Evolutionary conservation across 345 rosid genomes (phyloP).

Genomic region (Hibiscus tridactylites): DNA sequence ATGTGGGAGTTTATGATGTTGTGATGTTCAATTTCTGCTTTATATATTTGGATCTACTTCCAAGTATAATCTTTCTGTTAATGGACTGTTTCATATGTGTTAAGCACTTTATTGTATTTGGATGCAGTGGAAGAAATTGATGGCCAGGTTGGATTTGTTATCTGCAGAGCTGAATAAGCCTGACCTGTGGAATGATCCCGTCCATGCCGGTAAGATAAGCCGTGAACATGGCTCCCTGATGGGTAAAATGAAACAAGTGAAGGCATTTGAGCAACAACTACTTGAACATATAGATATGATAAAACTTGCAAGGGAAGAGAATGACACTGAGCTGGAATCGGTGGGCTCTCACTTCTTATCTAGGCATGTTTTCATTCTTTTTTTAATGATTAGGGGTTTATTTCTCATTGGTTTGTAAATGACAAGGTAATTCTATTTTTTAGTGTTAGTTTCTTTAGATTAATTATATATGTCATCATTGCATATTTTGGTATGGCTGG

Average conservation of each 20-base stretch:
- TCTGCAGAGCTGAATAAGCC: slow-evolving; percentile 62
- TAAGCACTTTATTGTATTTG: slow-evolving; percentile 10
- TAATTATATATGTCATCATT: neutral
- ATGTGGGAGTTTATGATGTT: neutral
- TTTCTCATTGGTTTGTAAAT: neutral
- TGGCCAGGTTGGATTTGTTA: slow-evolving; percentile 53
- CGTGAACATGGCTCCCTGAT: slow-evolving; percentile 74
- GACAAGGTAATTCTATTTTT: neutral
- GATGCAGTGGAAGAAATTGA: slow-evolving; percentile 72
- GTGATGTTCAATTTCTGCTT: neutral
- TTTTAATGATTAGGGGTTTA: slow-evolving; percentile 9
- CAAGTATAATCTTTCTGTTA: neutral
- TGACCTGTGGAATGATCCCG: slow-evolving; percentile 85
- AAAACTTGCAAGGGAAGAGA: slow-evolving; percentile 84
- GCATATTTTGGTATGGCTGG: neutral
- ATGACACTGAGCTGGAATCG: slow-evolving; percentile 82
- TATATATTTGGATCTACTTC: neutral
- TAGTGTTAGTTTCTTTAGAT: neutral
- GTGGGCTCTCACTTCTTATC: slow-evolving; percentile 59
- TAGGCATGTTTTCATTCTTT: slow-evolving; percentile 58
- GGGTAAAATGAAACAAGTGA: slow-evolving; percentile 71
- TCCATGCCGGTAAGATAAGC: slow-evolving; percentile 76
- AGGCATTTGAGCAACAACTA: slow-evolving; percentile 63
- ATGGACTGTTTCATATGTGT: neutral
- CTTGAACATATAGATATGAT: slow-evolving; percentile 96